phyloP scores from a whole-genome alignment of 2,329 filamentous ascomycete species.

The Xylaria sp. region DNA sequence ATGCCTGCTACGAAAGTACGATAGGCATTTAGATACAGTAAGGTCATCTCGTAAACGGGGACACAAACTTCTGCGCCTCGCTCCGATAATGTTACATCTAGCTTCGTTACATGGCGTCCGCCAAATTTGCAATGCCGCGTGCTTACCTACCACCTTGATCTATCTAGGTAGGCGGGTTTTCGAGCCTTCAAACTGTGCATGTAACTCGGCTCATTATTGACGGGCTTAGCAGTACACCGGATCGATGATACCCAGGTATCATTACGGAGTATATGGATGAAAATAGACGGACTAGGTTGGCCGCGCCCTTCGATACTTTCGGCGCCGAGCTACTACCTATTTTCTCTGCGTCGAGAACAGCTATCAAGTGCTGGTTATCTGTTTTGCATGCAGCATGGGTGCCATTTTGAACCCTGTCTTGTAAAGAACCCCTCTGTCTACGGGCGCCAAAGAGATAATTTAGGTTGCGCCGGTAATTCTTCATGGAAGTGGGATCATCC shows the following conservation, averaged over 20 bases:
- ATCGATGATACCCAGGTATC: too few species aligned
- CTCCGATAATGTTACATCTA: not conserved
- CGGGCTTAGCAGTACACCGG: too few species aligned
- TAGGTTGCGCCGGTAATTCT: too few species aligned
- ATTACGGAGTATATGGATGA: not conserved
- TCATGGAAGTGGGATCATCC: too few species aligned
- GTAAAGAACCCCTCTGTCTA: not conserved
- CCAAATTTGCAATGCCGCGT: not conserved
- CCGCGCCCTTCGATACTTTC: not conserved
- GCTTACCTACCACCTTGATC: not conserved
- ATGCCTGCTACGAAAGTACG: not conserved
- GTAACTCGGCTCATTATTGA: not conserved
- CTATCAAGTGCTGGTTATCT: too few species aligned
- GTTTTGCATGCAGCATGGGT: not conserved
- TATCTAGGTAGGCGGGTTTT: too few species aligned
- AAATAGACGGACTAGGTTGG: slow-evolving; percentile 3
- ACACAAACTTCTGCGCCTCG: slow-evolving; percentile 3
- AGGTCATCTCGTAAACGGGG: not conserved
- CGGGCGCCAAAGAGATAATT: slow-evolving; percentile 5
- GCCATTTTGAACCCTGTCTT: not conserved
- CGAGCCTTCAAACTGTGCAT: not conserved
- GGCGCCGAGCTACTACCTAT: slow-evolving; percentile 47
- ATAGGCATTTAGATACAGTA: not conserved
- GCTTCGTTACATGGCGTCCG: not conserved
- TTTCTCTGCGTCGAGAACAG: slow-evolving; percentile 2